Evolutionary conservation across 768 basidiomycete species (phyloP).

Genomic region (Kwoniella mangroviensis): DNA sequence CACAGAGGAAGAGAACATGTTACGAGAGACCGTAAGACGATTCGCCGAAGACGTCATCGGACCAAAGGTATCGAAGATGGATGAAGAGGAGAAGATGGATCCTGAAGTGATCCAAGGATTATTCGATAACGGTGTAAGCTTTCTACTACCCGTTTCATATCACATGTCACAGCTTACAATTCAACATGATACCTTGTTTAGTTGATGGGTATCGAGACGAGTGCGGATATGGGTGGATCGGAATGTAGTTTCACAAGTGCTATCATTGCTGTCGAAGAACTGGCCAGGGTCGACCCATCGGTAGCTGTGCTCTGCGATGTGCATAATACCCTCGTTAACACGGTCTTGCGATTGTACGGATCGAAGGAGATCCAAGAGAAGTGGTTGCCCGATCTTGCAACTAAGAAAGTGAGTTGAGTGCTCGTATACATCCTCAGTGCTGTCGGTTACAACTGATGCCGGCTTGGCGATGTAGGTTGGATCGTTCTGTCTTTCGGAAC

Average conservation of each 20-base stretch:
- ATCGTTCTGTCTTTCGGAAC: conserved; percentile 92
- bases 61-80: conserved; percentile 95
- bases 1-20: conserved; percentile 92
- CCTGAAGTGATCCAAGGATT: conserved; percentile 78
- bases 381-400: conserved; percentile 82
- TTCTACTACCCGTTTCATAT: neutral
- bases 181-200: conserved; percentile 52
- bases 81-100: conserved; percentile 96
- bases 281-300: conserved; percentile 92
- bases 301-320: conserved; percentile 97
- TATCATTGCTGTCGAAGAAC: conserved; percentile 94
- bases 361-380: conserved; percentile 81
- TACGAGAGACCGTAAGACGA: conserved; percentile 84
- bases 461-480: conserved; percentile 69
- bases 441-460: neutral
- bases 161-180: neutral
- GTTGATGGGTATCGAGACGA: conserved; percentile 98
- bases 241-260: conserved; percentile 92
- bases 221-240: conserved; percentile 78
- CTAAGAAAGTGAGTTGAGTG: conserved; percentile 67
- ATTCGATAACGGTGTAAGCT: conserved; percentile 89
- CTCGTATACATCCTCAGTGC: neutral
- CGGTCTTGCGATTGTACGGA: conserved; percentile 84
- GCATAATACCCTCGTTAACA: conserved; percentile 98
- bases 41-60: conserved; percentile 88